Base-by-base conservation (phyloP, 768 basidiomycete species). In the Lentinula boryana region DNA sequence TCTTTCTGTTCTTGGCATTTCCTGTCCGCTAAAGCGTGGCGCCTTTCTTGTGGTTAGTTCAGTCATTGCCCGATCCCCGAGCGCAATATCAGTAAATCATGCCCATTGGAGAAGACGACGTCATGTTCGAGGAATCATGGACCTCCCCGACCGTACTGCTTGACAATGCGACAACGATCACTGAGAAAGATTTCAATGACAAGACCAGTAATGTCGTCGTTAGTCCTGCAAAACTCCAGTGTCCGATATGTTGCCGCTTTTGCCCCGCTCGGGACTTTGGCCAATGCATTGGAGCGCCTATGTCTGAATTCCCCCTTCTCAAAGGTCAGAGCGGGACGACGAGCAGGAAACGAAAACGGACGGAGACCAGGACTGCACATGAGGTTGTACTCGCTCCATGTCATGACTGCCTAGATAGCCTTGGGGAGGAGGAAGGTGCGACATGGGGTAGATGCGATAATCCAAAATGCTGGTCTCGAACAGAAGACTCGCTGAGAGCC, bases 361-460 rank as follows among this genome's bases (percentile, higher is more conserved):
- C 58, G 8, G 58, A 60, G 50, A 51, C 36, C 3, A n/a, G 58
- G 21, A 31, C 58, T 12, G 49, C 50, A 15, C 58, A 60, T 38
- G 58, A 60, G 15, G 18, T 27, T 12, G 6, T 8, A 7, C 27
- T 52, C 9, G 58, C 58, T 44, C 58, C 58, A 2, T 60, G 58
- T 31, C 35, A 51, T n/a, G 58, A 52, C 16, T 60, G 58, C 38
- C 38, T 60, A 1, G 58, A 60, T 32, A 40, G n/a, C 8, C 44
- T 60, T 41, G 58, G 58, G 7, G 58, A 60, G 52, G 58, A 60
- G 10, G 58, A 60, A 41, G 58, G 58, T 21, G 44, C 16, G 7
- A 52, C 50, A 6, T 60, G 58, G 58, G 58, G 58, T 10, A 60
- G 58, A 52, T 60, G 58, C 31, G 58, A 60, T 48, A 60, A 60